These are phyloP conservation scores for Geotrichum armillariae DNA, from an alignment of 1,139 yeast genomes.

Conservation along the genomic window DNA sequence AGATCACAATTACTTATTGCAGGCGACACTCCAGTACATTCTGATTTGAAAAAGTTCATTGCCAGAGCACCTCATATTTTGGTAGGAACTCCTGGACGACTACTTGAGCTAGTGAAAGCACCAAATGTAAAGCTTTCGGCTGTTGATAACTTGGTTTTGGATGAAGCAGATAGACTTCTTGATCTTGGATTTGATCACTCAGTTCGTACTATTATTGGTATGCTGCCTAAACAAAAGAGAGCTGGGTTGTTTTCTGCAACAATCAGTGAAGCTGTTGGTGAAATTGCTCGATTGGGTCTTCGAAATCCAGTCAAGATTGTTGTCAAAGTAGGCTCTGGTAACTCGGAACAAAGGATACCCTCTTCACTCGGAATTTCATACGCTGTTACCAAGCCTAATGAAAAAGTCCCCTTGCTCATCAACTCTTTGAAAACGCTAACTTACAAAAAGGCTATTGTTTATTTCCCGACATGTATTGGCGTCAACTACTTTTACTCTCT, in stretches of 20 bases:
- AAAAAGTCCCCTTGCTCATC: conserved; percentile 60
- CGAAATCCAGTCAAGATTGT: conserved; percentile 84
- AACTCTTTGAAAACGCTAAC: conserved; percentile 51
- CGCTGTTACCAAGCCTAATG: conserved; percentile 57
- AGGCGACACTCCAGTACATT: conserved; percentile 65
- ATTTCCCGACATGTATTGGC: conserved; percentile 85
- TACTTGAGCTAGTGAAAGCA: conserved; percentile 64
- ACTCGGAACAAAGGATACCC: conserved; percentile 51
- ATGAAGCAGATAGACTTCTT: conserved; percentile 88
- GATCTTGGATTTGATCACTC: conserved; percentile 77
- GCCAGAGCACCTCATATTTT: conserved; percentile 65
- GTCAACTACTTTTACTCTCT: conserved; percentile 74
- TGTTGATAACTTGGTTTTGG: conserved; percentile 75
- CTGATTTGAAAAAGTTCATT: conserved; percentile 64
- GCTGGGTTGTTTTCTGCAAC: conserved; percentile 95
- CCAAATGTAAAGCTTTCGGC: conserved; percentile 45
- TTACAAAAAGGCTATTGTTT: conserved; percentile 77
- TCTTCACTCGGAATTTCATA: conserved; percentile 63
- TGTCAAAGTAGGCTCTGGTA: conserved; percentile 49
- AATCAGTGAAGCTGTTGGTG: conserved; percentile 65
- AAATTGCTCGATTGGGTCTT: conserved; percentile 55
- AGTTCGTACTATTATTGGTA: conserved; percentile 61
- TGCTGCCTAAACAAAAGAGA: conserved; percentile 85
- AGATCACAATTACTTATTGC: conserved; percentile 79
- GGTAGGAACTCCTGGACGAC: conserved; percentile 92